Conservation (phyloP, 257 asterid genomes). For the Echium plantagineum region DNA sequence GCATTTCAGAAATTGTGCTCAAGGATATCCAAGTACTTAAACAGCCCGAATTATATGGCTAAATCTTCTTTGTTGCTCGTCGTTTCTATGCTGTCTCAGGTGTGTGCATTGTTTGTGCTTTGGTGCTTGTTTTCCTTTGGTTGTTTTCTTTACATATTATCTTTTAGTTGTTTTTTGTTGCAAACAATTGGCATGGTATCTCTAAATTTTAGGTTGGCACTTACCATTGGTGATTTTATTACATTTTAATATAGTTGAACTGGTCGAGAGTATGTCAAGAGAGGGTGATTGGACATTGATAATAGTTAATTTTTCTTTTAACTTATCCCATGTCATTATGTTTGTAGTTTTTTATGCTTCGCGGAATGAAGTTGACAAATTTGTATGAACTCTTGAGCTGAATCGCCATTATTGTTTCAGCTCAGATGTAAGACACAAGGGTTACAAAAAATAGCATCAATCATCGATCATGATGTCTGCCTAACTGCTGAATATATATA, state of each 20-base stretch:
- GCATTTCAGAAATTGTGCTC: constrained; percentile 81
- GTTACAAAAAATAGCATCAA: no score
- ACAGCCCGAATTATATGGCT: constrained; percentile 70
- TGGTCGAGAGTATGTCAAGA: neutral
- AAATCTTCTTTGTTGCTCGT: constrained; percentile 81
- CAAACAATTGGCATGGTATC: neutral
- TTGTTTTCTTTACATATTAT: neutral
- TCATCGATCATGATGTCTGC: no score
- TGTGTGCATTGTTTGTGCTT: constrained; percentile 19
- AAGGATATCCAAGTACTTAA: constrained; percentile 78
- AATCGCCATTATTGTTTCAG: neutral
- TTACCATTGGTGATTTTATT: neutral
- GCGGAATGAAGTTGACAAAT: neutral
- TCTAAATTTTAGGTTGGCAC: neutral
- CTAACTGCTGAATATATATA: neutral
- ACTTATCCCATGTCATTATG: no score
- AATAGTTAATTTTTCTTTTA: no score
- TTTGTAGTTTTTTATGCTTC: neutral
- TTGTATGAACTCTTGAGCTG: neutral
- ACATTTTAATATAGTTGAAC: neutral
- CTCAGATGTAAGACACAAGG: neutral
- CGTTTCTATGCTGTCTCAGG: constrained; percentile 87
- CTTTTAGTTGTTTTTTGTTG: neutral
- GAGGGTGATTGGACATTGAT: neutral
- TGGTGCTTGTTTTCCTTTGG: neutral